Evolutionary conservation across 768 basidiomycete species (phyloP), one percentile per base, ranked within the genome.

Genomic region (Pleurotus platypus): DNA sequence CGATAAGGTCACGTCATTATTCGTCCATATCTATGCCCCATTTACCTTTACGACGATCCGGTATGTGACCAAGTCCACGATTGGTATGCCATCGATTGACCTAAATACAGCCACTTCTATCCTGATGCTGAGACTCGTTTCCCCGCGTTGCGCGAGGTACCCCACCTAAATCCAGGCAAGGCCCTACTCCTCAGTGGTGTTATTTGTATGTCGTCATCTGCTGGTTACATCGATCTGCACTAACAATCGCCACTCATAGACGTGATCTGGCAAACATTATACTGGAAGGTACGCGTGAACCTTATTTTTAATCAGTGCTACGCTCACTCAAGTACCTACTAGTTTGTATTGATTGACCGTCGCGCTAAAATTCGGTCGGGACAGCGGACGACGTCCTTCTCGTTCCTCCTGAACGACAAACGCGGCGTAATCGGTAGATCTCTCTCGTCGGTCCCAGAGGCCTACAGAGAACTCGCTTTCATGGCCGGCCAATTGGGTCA

Each of bases 1-100:
- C 56, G 97, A 99, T 70, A 98, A 98, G 71, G 91, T 98, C 66
- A 98, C 92, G 15, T 93, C 90, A 8, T 75, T 99, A 22, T 98
- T 95, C 74, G 84, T 99, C 30, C 97, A 99, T 67, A 88, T 98
- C 57, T 98, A 97, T 66, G 82, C 92, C 0, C 92, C 97, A 0
- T 84, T 96, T 60, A 86, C 89, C 2, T 91, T 99, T 64, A 94
- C 92, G 12, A 88, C 94, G 20, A 94, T 98, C 56, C 80, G 91
- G 92, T 90, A 60, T 30, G 85, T 71, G 35, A 57, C 49, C 49
- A 16, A 27, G 51, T 38, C 20, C 35, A 24, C 40, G 11, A 22
- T 59, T 1, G 38, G 30, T 48, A 35, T 46, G 30, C 24, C 5
- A 35, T 46, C 11, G 38, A 20, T 11, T 56, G 42, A 18, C 38